Percentiles rank a stretch among this genome's conserved stretches.
Evolutionary conservation across 768 basidiomycete species (phyloP).

Genomic region (Termitomyces sp.): DNA sequence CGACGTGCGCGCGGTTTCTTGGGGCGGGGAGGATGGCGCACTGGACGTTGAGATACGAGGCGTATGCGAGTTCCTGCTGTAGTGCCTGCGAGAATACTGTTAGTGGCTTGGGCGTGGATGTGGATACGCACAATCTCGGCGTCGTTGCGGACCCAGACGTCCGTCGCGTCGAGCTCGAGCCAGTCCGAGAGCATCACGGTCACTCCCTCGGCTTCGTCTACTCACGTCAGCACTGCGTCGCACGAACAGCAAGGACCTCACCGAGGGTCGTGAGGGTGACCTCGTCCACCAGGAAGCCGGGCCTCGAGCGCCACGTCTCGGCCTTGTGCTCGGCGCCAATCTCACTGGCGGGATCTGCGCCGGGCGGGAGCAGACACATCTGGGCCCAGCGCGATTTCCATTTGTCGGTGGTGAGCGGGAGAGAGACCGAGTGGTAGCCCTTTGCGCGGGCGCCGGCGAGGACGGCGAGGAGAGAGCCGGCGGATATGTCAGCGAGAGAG

Average conservation of each 20-base stretch:
- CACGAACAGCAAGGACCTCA: too few relatives aligned
- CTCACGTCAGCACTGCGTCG: too few relatives aligned
- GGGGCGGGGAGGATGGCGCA: constrained; percentile 88
- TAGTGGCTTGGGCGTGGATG: not conserved
- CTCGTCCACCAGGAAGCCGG: constrained; percentile 76
- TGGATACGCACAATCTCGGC: constrained; percentile 75
- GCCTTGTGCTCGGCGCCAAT: constrained; percentile 53
- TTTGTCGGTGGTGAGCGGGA: constrained; percentile 83
- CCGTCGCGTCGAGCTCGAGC: constrained; percentile 89
- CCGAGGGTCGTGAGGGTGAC: constrained; percentile 88
- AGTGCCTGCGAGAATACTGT: constrained; percentile 55
- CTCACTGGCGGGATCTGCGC: constrained; percentile 31
- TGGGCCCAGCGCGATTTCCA: constrained; percentile 88
- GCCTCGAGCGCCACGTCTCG: constrained; percentile 83
- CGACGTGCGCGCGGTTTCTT: constrained; percentile 71
- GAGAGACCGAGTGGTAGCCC: constrained; percentile 70
- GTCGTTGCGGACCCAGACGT: constrained; percentile 94
- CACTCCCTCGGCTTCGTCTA: constrained; percentile 73
- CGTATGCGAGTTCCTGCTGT: constrained; percentile 88
- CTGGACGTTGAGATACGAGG: constrained; percentile 84
- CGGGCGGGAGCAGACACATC: constrained; percentile 72
- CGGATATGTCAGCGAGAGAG: not conserved
- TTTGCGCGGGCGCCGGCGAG: constrained; percentile 23
- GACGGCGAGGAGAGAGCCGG: constrained; percentile 1
- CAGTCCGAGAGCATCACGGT: constrained; percentile 85